Evolutionary conservation across 2,329 filamentous ascomycete genomes (phyloP).

Genomic region (Whalleya microplaca): DNA sequence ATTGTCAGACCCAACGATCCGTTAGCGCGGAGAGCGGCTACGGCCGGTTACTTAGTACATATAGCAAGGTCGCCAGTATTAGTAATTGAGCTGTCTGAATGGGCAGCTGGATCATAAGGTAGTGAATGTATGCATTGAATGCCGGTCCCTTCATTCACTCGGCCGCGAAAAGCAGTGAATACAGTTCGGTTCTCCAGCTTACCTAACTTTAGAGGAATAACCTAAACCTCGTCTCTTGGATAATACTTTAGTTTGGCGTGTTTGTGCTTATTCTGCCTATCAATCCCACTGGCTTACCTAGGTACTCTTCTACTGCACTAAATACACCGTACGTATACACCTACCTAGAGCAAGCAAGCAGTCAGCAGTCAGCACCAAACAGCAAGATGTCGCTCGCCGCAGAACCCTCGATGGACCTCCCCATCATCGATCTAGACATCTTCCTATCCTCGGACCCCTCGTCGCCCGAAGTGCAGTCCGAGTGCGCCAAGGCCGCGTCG

Average conservation of each 20-base stretch:
- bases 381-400: constrained; percentile 17
- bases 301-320: no score
- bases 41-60: neutral
- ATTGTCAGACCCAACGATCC: neutral
- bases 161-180: no score
- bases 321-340: neutral
- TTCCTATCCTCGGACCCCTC: constrained; percentile 52
- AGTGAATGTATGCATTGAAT: no score
- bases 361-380: neutral
- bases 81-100: no score
- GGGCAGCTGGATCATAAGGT: no score
- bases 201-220: no score
- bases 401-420: constrained; percentile 56
- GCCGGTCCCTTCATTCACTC: no score
- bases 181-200: no score
- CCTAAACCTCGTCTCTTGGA: no score
- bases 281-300: no score
- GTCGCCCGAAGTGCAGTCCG: constrained; percentile 49
- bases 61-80: neutral
- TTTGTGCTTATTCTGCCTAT: no score
- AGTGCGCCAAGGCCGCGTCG: constrained; percentile 57
- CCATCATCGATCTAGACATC: constrained; percentile 62
- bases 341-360: neutral
- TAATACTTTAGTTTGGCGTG: no score
- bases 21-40: neutral